Base-by-base conservation (phyloP, 1,284 basidiomycete genomes). In the Microbotryum scabiosae region DNA sequence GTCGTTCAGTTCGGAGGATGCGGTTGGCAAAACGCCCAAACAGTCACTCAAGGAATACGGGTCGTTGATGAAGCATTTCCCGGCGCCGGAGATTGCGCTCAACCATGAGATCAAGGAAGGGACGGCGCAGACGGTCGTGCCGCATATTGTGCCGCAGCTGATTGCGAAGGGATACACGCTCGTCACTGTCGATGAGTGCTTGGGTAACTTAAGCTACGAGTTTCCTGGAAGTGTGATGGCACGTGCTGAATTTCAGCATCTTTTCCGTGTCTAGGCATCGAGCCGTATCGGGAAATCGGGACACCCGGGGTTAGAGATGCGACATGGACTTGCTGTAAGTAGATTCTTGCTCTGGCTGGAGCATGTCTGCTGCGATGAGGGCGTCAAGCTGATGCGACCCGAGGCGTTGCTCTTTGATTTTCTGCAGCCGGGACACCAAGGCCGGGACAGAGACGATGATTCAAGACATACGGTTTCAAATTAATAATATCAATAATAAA, bases 1-100 rank as follows among this genome's bases (percentile, higher is more conserved):
- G 70, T 61, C 68, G 53, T 64, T 71, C 25, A 65, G 71, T 56
- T 52, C 59, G 3, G 64, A 60, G 41, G 71, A 72, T 51, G 30
- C 57, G 21, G 30, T 21, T 6, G 65, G 67, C 9, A 47, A 61
- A 20, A 28, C 56, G 2, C 45, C 59, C 9, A 44, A 45, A 8
- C 51, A 67, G 8, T 52, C 60, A 0, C 55, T 65, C 41, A 10
- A 51, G 20, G 45, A 43, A 12, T 68, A 68, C 62, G 62, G 61
- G 21, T 51, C 46, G 36, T 21, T 65, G 36, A 25, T 46, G 2
- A 28, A 30, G 30, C 51, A 28, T 26, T 61, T 54, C 48, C 62
- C 58, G 1, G 49, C 36, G 23, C 21, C 56, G 16, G 36, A 59
- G 26, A 63, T 67, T 41, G 55, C 67, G 8, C 66, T 69, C 41